phyloP scores from a whole-genome alignment of 2,329 filamentous ascomycete species.

The Cadophora malorum region DNA sequence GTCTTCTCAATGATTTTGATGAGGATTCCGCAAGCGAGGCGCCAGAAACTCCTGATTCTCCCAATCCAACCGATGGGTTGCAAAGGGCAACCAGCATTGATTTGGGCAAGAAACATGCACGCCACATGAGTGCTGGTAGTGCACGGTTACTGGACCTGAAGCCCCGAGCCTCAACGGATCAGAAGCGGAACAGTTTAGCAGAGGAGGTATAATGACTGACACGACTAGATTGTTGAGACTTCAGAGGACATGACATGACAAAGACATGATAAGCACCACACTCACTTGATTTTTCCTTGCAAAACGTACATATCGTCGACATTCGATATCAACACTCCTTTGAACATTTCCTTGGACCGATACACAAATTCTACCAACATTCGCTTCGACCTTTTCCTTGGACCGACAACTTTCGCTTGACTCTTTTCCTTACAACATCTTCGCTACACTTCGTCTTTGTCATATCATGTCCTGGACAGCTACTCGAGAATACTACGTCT shows the following conservation, averaged over 20 bases:
- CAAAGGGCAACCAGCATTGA: conserved; percentile 76
- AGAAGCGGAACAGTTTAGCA: conserved; percentile 26
- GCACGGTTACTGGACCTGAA: conserved; percentile 75
- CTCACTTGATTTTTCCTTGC: conserved; percentile 43
- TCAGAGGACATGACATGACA: conserved; percentile 28
- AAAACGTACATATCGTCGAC: conserved; percentile 35
- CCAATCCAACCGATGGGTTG: conserved; percentile 41
- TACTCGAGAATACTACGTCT: not conserved
- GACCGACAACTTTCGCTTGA: conserved; percentile 29
- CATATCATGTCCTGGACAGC: conserved; percentile 26
- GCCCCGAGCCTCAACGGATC: conserved; percentile 60
- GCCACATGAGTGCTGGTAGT: conserved; percentile 79
- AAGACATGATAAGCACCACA: conserved; percentile 43
- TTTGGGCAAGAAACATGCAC: conserved; percentile 64
- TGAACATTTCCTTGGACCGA: conserved; percentile 40
- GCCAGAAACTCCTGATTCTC: conserved; percentile 28
- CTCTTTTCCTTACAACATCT: conserved; percentile 31
- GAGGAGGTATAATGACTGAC: conserved; percentile 23
- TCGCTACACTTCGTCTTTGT: conserved; percentile 32
- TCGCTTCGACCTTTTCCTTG: conserved; percentile 45
- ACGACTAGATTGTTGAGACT: conserved; percentile 5
- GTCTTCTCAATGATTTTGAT: conserved; percentile 49
- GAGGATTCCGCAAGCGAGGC: conserved; percentile 37
- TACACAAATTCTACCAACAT: conserved; percentile 31
- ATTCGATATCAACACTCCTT: conserved; percentile 44